Percentiles rank a stretch among this genome's conserved stretches.
phyloP scores from a whole-genome alignment of 129 eudicot genomes.

The Escallonia herrerae region DNA sequence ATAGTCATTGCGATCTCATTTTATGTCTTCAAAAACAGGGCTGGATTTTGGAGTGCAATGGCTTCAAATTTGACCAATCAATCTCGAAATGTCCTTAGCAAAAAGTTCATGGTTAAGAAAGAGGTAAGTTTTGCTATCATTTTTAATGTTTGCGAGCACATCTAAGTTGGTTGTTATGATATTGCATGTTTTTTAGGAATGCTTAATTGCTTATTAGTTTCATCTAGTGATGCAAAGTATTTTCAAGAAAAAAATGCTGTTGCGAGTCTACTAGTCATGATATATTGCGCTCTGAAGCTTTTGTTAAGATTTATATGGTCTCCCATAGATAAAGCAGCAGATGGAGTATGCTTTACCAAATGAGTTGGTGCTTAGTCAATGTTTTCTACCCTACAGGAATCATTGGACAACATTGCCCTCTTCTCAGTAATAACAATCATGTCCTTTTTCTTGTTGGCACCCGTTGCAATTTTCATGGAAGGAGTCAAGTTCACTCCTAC shows the following conservation, averaged over 20 bases:
- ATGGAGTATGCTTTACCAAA: neutral
- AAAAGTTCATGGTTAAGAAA: conserved; percentile 96
- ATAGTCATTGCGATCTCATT: conserved; percentile 12
- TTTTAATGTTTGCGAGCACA: neutral
- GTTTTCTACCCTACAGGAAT: conserved; percentile 47
- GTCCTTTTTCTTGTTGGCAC: conserved; percentile 84
- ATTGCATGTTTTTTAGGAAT: neutral
- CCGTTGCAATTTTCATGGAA: conserved; percentile 62
- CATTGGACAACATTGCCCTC: conserved; percentile 92
- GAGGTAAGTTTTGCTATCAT: conserved; percentile 29
- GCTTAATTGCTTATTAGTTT: neutral
- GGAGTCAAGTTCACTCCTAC: conserved; percentile 91
- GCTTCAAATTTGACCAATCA: conserved; percentile 95
- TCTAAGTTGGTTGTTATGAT: neutral
- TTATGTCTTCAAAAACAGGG: conserved; percentile 41
- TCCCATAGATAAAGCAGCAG: too few species aligned
- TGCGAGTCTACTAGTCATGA: neutral
- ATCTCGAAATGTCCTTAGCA: conserved; percentile 97
- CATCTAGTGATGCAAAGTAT: neutral
- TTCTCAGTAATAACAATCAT: conserved; percentile 91
- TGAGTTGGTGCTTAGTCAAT: neutral
- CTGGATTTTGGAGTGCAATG: conserved; percentile 99
- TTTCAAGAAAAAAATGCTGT: conserved; percentile 7
- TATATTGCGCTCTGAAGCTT: neutral
- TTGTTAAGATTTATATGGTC: too few species aligned